Conservation (phyloP, 208 protist species). For the Leishmania martiniquensis region DNA sequence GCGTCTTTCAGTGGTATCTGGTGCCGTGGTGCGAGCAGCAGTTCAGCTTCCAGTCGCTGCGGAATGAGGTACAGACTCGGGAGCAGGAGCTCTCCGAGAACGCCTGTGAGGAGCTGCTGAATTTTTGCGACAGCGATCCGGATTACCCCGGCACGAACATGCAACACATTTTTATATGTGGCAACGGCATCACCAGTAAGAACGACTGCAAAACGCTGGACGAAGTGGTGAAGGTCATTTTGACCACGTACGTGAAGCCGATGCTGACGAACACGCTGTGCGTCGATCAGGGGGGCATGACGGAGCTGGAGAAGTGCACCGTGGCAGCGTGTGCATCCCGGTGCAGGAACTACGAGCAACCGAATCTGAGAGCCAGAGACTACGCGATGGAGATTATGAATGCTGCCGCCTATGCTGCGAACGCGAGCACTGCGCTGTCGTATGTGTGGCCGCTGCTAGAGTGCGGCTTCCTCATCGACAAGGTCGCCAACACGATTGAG, state of each 20-base stretch:
- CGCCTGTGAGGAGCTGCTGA: constrained; percentile 60
- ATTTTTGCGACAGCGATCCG: constrained; percentile 44
- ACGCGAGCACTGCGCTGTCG: constrained; percentile 65
- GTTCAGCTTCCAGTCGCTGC: constrained; percentile 46
- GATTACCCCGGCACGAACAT: constrained; percentile 10
- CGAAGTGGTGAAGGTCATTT: constrained; percentile 33
- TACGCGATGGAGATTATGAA: constrained; percentile 36
- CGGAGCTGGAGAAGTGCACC: constrained; percentile 56
- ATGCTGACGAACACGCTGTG: constrained; percentile 55
- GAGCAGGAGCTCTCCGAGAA: constrained; percentile 17
- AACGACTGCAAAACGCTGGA: constrained; percentile 46
- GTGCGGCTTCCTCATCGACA: constrained; percentile 85
- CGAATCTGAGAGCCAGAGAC: constrained; percentile 24
- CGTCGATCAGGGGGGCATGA: constrained; percentile 38
- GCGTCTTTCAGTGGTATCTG: constrained; percentile 80
- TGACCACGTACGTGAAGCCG: constrained; percentile 47
- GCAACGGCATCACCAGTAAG: constrained; percentile 26
- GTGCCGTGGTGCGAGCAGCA: constrained; percentile 64
- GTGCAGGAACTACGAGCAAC: constrained; percentile 43
- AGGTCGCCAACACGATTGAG: constrained; percentile 50
- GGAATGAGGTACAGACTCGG: constrained; percentile 30
- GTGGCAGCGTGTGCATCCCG: constrained; percentile 41
- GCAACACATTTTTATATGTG: constrained; percentile 54
- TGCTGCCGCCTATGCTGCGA: constrained; percentile 36
- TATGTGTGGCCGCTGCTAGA: constrained; percentile 64